Evolutionary conservation across 23 red algal species (phyloP).

Genomic region (Pyropia haitanensis): DNA sequence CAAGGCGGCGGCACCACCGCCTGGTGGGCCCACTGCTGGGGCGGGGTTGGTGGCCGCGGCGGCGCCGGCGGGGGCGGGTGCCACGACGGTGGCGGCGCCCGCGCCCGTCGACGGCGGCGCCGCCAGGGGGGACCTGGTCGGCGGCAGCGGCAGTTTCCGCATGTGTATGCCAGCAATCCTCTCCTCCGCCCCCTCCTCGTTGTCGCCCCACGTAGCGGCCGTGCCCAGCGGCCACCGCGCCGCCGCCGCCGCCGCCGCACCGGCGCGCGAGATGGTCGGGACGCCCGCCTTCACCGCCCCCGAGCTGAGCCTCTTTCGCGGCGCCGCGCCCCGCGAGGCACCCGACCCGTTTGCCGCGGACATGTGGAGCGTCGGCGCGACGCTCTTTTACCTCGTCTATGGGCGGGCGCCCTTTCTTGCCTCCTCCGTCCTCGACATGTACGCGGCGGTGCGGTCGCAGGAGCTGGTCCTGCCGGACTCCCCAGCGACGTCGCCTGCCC

Average conservation of each 20-base stretch:
- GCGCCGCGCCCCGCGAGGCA: conserved; percentile 3
- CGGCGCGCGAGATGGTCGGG: conserved; percentile 9
- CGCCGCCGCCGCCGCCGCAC: too few species aligned
- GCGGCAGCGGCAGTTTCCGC: too few species aligned
- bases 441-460: conserved; percentile 47
- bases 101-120: conserved; percentile 43
- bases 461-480: conserved; percentile 32
- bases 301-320: conserved; percentile 42
- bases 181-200: background rate
- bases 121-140: too few species aligned
- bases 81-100: conserved; percentile 32
- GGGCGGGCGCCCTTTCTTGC: conserved; percentile 60
- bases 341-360: conserved; percentile 39
- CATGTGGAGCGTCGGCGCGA: conserved; percentile 74
- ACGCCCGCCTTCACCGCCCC: conserved; percentile 79
- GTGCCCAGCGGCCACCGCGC: too few species aligned
- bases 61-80: background rate
- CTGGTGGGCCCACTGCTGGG: too few species aligned
- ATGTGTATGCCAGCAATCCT: background rate
- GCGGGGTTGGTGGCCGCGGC: too few species aligned
- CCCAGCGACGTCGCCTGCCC: conserved; percentile 2
- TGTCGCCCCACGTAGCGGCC: background rate
- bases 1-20: too few species aligned
- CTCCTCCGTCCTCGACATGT: conserved; percentile 71
- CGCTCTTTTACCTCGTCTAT: conserved; percentile 58